Evolutionary conservation across 768 basidiomycete genomes (phyloP), one percentile per base, ranked within the genome.

Genomic region (Crassisporium funariophilum): DNA sequence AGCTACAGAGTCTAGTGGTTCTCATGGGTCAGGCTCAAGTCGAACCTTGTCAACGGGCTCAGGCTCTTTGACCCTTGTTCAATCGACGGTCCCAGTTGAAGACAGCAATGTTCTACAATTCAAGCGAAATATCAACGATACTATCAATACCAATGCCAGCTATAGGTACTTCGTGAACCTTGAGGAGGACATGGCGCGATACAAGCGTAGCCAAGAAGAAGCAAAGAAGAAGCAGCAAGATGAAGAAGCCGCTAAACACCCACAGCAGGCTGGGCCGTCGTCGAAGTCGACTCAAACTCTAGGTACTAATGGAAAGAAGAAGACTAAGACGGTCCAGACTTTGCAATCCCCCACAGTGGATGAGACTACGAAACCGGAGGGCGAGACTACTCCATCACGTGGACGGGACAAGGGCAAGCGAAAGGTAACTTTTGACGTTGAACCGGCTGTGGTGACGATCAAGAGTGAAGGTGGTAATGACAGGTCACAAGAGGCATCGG

Each of bases 371-470:
- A 63, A 54, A 53, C n/a, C 46, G 46, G 56, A 52, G 42, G 58
- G 37, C 43, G 52, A 56, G 12, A 43, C 56, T 19, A 49, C 41
- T 7, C 46, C 56, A 15, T 57, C 62, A 53, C 67, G 63, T 47
- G 63, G 54, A 47, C 62, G 58, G 56, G 65, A 68, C 35, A 70
- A 86, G 70, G 71, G 74, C 40, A 87, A 83, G 63, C 73, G 81
- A 50, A 86, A 82, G 62, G 84, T 90, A 22, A 87, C 84, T 7
- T 90, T 90, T 56, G 78, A 89, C 52, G 77, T 85, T 39, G 70
- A 83, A 58, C 78, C 82, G 16, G 80, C 73, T 29, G 74, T 77
- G 9, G 66, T 74, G 19, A 70, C 75, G n/a, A 76, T 76, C 50
- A 70, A 75, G 22, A 63, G 63, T 20, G 65, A 74, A 46, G 57